A percentile compares a stretch with the other conserved stretches of the same genome.
phyloP scores from a whole-genome alignment of 2,329 filamentous ascomycete genomes.

The Neofusicoccum kwambonambiense region DNA sequence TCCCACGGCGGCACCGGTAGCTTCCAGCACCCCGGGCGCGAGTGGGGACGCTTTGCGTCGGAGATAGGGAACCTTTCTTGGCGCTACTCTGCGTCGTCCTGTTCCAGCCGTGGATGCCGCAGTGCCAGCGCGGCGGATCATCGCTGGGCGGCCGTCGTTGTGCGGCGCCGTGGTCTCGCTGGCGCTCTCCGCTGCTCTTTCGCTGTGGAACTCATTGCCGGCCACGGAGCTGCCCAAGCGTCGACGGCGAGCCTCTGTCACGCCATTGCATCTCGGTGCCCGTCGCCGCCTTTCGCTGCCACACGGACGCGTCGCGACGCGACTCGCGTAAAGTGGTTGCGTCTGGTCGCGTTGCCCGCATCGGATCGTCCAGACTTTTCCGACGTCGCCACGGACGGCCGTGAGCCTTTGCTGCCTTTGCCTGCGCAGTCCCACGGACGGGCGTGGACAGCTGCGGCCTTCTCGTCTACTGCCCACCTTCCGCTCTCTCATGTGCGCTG shows the following conservation, averaged over 20 bases:
- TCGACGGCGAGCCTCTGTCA: not conserved
- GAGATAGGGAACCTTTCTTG: not conserved
- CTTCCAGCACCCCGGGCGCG: not conserved
- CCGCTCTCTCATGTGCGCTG: conserved; percentile 2
- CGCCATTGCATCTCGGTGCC: not conserved
- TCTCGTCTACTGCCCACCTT: conserved; percentile 6
- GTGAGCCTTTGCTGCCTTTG: not conserved
- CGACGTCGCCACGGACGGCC: not conserved
- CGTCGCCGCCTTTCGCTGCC: not conserved
- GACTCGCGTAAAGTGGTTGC: not conserved
- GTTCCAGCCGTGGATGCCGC: not conserved
- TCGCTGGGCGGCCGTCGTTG: not conserved
- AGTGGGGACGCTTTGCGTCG: not conserved
- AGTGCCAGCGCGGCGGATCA: not conserved
- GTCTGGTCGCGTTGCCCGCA: not conserved
- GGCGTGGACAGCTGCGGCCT: not conserved
- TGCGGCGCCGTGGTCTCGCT: not conserved
- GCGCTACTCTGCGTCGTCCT: not conserved
- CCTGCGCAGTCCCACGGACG: not conserved
- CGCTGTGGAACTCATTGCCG: not conserved
- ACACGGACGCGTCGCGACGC: not conserved
- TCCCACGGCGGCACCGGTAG: not conserved
- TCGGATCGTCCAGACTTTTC: not conserved
- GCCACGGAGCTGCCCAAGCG: not conserved
- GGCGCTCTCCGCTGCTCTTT: not conserved